A percentile compares a stretch with the other conserved stretches of the same genome.
phyloP scores from a whole-genome alignment of 805 yeast species.

The Metschnikowia corniflorae region DNA sequence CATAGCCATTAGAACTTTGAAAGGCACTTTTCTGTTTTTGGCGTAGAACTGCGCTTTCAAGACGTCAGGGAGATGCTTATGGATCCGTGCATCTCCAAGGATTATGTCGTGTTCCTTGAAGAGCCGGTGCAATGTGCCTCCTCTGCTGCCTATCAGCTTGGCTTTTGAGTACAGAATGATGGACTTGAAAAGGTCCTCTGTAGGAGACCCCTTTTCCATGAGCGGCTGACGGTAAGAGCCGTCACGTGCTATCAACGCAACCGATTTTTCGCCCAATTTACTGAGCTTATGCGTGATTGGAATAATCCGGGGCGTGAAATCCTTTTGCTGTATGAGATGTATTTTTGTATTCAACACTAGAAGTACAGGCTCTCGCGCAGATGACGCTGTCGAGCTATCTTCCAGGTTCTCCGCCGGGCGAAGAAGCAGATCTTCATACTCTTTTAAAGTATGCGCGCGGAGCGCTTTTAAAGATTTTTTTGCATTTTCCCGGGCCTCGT shows the following conservation, averaged over 20 bases:
- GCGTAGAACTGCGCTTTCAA: conserved; percentile 61
- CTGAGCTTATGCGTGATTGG: conserved; percentile 54
- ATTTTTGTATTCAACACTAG: conserved; percentile 47
- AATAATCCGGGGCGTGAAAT: conserved; percentile 54
- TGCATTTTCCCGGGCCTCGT: conserved; percentile 19
- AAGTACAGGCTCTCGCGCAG: conserved; percentile 25
- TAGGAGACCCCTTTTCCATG: conserved; percentile 46
- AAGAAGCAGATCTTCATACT: conserved; percentile 6
- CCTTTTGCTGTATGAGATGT: conserved; percentile 43
- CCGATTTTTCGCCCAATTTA: conserved; percentile 45
- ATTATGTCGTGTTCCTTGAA: conserved; percentile 63
- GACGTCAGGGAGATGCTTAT: conserved; percentile 53
- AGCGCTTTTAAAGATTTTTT: conserved; percentile 17
- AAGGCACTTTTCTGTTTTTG: conserved; percentile 64
- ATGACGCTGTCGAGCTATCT: conserved; percentile 1
- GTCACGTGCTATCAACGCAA: conserved; percentile 69
- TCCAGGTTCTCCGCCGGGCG: neutral
- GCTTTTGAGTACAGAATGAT: conserved; percentile 58
- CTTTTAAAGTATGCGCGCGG: conserved; percentile 10
- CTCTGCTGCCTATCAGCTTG: conserved; percentile 42
- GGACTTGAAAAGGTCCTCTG: conserved; percentile 59
- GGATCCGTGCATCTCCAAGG: conserved; percentile 66
- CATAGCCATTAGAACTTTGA: conserved; percentile 57
- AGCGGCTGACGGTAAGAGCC: conserved; percentile 59
- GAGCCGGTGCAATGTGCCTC: conserved; percentile 44